Conservation (phyloP, 805 yeast species). For the Barnettozyma sp. region DNA sequence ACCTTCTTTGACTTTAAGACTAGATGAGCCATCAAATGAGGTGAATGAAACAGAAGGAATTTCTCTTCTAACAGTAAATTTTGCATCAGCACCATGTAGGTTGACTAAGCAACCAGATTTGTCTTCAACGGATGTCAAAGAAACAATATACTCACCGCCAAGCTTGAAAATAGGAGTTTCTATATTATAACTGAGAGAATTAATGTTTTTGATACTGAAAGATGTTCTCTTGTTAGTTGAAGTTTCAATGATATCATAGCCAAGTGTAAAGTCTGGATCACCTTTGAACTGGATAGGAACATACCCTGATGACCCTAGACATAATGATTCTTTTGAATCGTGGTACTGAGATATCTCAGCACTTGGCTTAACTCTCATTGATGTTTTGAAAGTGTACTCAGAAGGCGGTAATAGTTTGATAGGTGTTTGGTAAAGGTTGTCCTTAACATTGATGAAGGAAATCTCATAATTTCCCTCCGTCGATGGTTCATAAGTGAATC, state of each 20-base stretch:
- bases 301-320: conserved; percentile 39
- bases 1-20: conserved; percentile 53
- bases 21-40: conserved; percentile 30
- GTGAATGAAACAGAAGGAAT: conserved; percentile 53
- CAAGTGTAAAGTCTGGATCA: conserved; percentile 66
- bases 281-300: conserved; percentile 67
- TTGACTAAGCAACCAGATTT: conserved; percentile 74
- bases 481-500: conserved; percentile 67
- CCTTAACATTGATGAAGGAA: conserved; percentile 57
- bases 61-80: conserved; percentile 61
- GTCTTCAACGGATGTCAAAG: conserved; percentile 62
- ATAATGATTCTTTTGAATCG: conserved; percentile 25
- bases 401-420: conserved; percentile 28
- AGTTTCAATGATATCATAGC: conserved; percentile 59
- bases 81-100: conserved; percentile 54
- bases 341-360: conserved; percentile 28
- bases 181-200: conserved; percentile 33
- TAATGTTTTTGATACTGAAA: conserved; percentile 36
- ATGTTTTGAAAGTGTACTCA: conserved; percentile 54
- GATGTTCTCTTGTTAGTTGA: conserved; percentile 42
- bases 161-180: conserved; percentile 45
- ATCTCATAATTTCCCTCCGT: conserved; percentile 78
- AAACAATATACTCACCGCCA: conserved; percentile 71
- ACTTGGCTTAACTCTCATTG: conserved; percentile 64
- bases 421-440: conserved; percentile 49